Percentiles rank a stretch among this genome's conserved stretches.
Evolutionary conservation across 2,329 filamentous ascomycete species (phyloP).

Genomic region (Cladosporium sphaerospermum): DNA sequence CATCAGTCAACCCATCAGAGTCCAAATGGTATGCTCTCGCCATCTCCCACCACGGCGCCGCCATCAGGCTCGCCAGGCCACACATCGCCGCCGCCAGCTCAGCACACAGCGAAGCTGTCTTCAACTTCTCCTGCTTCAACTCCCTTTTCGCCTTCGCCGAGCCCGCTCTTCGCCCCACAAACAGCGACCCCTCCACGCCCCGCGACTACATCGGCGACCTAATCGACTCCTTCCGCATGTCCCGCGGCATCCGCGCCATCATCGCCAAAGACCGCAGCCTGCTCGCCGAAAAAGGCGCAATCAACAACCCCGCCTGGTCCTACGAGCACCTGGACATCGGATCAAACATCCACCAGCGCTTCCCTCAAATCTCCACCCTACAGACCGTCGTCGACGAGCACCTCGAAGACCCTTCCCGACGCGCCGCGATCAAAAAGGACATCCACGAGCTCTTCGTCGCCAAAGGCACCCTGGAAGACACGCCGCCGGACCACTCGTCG

Average conservation of each 20-base stretch:
- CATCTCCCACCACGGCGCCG: constrained; percentile 11
- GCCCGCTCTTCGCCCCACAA: background rate
- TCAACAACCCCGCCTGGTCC: constrained; percentile 4
- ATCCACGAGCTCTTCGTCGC: background rate
- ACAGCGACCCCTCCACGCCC: background rate
- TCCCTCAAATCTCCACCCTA: background rate
- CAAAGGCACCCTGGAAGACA: background rate
- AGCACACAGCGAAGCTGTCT: constrained; percentile 9
- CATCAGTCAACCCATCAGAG: constrained; percentile 4
- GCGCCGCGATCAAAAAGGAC: background rate
- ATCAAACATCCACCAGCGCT: background rate
- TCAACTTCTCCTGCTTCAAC: constrained; percentile 14
- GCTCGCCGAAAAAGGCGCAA: background rate
- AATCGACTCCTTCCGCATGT: background rate
- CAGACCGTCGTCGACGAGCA: background rate
- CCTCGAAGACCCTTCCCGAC: background rate
- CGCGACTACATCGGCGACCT: constrained; percentile 3
- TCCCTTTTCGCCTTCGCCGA: constrained; percentile 13
- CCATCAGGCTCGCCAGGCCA: constrained; percentile 11
- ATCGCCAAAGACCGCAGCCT: constrained; percentile 1
- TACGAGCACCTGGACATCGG: background rate
- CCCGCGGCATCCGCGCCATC: constrained; percentile 4
- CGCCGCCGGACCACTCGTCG: background rate
- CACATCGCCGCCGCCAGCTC: constrained; percentile 4
- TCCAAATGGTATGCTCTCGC: constrained; percentile 8